Evolutionary conservation across 495 filamentous ascomycete genomes (phyloP), one percentile per base, ranked within the genome.

Genomic region (Xylaria palmicola): DNA sequence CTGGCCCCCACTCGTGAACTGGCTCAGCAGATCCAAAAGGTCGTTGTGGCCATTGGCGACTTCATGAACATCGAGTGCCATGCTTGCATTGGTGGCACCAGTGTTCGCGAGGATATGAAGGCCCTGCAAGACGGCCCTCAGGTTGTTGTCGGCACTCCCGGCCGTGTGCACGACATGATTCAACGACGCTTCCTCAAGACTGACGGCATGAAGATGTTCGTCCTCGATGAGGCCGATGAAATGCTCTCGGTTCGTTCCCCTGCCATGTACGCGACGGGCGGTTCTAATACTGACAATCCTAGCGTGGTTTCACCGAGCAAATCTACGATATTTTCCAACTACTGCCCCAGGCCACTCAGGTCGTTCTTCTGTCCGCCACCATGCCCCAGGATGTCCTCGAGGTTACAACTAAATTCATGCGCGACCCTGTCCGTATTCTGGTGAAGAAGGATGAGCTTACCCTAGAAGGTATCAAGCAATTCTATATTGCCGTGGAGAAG

Each of bases 401-500:
- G 82, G 92, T 98, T 73, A 98, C 94, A 68, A 98, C 94, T 76
- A 98, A 98, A 83, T 98, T 98, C 85, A 98, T 98, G 94, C 92
- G 90, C 70, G 95, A 98, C 80, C 94, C 94, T 57, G 89, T 98
- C 75, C 92, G 95, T 72, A 97, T 98, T 74, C 86, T 98, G 71
- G 94, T 98, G 80, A 98, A 98, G 89, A 93, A 94, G 83, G 95
- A 92, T 74, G 94, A 98, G 77, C 85, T 98, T 77, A 98, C 94
- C 67, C 90, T 98, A 56, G 94, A 98, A 79, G 94, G 94, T 86
- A 89, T 98, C 73, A 98, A 98, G 86, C 94, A 98, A 73, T 98
- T 96, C 85, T 98, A 96, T 83, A 98, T 98, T 76, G 94, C 94
- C 61, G 94, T 98, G 52, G 94, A 98, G 83, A 98, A 98, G 85